phyloP scores from a whole-genome alignment of 371 early-diverging fungal genomes.

The Choanephora cucurbitarum region DNA sequence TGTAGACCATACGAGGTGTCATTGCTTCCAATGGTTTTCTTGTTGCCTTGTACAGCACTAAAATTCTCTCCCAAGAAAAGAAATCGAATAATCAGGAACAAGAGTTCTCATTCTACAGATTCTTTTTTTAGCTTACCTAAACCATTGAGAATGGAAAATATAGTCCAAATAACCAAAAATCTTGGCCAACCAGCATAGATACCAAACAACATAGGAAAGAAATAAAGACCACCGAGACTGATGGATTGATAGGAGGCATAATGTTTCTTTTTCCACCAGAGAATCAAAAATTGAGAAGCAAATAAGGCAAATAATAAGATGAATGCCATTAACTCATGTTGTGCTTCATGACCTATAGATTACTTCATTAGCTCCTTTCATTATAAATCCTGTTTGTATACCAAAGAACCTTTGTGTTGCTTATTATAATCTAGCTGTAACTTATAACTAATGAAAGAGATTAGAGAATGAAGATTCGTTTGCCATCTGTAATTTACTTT shows the following conservation, averaged over 20 bases:
- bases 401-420: conserved; percentile 46
- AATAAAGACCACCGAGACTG: conserved; percentile 75
- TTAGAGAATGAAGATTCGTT: neutral
- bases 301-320: conserved; percentile 74
- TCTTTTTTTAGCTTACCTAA: conserved; percentile 35
- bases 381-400: no score
- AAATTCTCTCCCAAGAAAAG: no score
- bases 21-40: conserved; percentile 67
- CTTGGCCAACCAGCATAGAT: conserved; percentile 53
- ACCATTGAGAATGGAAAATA: conserved; percentile 45
- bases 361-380: no score
- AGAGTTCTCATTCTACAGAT: no score
- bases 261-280: conserved; percentile 81
- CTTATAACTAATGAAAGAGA: conserved; percentile 29
- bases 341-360: conserved; percentile 68
- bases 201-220: conserved; percentile 60
- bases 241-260: conserved; percentile 74
- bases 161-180: conserved; percentile 45
- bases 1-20: conserved; percentile 72
- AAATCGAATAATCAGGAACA: conserved; percentile 15
- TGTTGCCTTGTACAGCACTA: conserved; percentile 60
- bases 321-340: conserved; percentile 77
- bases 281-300: conserved; percentile 72
- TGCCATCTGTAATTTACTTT: conserved; percentile 32
- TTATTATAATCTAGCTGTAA: conserved; percentile 38